These are phyloP conservation scores for Kwoniella mangroviensis DNA, from an alignment of 768 basidiomycete genomes.

Conservation along the genomic window DNA sequence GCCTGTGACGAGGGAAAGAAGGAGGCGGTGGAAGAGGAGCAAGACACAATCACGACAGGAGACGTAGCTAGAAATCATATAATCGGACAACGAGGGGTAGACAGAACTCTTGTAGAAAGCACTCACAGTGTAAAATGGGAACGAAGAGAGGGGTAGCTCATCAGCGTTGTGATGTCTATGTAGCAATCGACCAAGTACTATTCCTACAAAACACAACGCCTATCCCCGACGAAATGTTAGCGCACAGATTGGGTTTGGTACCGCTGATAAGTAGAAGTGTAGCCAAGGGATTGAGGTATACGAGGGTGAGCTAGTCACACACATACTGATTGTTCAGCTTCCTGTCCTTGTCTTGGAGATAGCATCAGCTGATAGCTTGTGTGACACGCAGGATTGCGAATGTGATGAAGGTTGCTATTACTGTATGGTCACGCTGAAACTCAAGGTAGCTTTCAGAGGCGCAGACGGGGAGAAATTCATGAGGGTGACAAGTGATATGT, in stretches of 20 bases:
- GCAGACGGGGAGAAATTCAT: slow-evolving; percentile 68
- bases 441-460: slow-evolving; percentile 73
- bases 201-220: slow-evolving; percentile 89
- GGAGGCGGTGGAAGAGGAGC: not conserved
- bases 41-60: not conserved
- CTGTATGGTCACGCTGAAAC: slow-evolving; percentile 79
- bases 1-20: not conserved
- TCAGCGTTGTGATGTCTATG: too few relatives aligned
- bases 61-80: not conserved
- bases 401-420: slow-evolving; percentile 81
- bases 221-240: slow-evolving; percentile 94
- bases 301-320: slow-evolving; percentile 50
- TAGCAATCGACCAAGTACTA: slow-evolving; percentile 96
- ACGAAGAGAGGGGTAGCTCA: too few relatives aligned
- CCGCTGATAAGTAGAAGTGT: slow-evolving; percentile 86
- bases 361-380: slow-evolving; percentile 9
- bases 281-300: slow-evolving; percentile 74
- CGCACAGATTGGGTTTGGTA: slow-evolving; percentile 92
- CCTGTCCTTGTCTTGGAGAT: slow-evolving; percentile 42
- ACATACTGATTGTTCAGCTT: slow-evolving; percentile 39
- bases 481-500: slow-evolving; percentile 82
- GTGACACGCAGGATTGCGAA: slow-evolving; percentile 78
- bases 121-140: too few relatives aligned
- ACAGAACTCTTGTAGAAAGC: too few relatives aligned
- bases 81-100: too few relatives aligned